A percentile compares a stretch with the other conserved stretches of the same genome.
phyloP scores from a whole-genome alignment of 2,329 filamentous ascomycete species.

The Verticillium albo-atrum region DNA sequence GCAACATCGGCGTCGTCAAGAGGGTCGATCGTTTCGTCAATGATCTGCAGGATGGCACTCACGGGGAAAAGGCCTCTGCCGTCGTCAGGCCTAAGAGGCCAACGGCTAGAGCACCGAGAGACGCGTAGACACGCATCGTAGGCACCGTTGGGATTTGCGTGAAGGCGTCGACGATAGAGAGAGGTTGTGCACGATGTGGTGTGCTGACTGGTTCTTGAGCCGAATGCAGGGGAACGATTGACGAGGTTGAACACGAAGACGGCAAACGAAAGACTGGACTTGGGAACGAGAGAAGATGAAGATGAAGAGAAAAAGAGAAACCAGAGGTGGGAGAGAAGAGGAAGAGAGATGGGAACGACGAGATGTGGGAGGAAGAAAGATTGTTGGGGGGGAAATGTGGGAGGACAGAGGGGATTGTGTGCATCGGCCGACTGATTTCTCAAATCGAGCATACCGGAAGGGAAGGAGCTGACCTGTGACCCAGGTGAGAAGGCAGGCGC shows the following conservation, averaged over 20 bases:
- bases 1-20: background rate
- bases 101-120: conserved; percentile 30
- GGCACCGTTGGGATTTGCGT: background rate
- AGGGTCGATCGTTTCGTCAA: background rate
- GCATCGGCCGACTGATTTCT: background rate
- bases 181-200: background rate
- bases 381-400: background rate
- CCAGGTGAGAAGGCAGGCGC: background rate
- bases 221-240: conserved; percentile 16
- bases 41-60: conserved; percentile 13
- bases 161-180: background rate
- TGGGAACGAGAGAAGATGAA: conserved; percentile 8
- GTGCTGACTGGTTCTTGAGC: background rate
- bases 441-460: background rate
- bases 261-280: background rate
- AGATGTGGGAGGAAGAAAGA: conserved; percentile 6
- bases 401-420: conserved; percentile 5
- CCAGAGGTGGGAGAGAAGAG: background rate
- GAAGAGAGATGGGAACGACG: background rate
- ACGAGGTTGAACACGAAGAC: conserved; percentile 1
- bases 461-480: background rate
- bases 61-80: conserved; percentile 29
- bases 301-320: conserved; percentile 3
- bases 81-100: conserved; percentile 25
- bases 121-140: conserved; percentile 33